A percentile compares a stretch with the other conserved stretches of the same genome.
Evolutionary conservation across 2,329 filamentous ascomycete species (phyloP).

Genomic region (Lithohypha guttulata): DNA sequence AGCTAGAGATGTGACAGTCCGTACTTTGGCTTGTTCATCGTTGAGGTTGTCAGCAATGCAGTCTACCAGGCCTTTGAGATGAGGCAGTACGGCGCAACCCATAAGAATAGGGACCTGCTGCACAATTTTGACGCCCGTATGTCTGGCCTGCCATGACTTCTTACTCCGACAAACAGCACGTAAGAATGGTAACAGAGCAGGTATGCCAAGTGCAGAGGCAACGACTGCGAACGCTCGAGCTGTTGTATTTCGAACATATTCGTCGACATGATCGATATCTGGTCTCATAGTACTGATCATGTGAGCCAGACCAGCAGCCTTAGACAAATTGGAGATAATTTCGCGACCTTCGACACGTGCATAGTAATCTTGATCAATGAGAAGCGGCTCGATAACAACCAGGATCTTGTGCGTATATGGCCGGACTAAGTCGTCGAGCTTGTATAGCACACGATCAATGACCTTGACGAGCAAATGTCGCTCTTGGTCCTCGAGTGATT

Average conservation of each 20-base stretch:
- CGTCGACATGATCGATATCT: constrained; percentile 95
- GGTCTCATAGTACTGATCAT: constrained; percentile 99
- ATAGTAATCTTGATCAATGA: constrained; percentile 99
- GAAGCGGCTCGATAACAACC: constrained; percentile 95
- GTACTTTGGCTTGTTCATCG: constrained; percentile 94
- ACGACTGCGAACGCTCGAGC: constrained; percentile 95
- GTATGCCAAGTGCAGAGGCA: constrained; percentile 89
- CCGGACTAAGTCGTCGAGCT: constrained; percentile 89
- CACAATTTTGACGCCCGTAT: constrained; percentile 98
- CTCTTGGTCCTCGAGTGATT: constrained; percentile 93
- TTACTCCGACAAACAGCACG: constrained; percentile 94
- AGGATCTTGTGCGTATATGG: constrained; percentile 97
- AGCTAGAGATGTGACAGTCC: constrained; percentile 88
- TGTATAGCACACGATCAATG: constrained; percentile 96
- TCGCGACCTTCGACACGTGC: constrained; percentile 95
- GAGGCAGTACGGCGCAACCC: constrained; percentile 91
- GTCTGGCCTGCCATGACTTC: constrained; percentile 96
- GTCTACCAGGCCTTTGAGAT: constrained; percentile 90
- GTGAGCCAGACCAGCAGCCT: constrained; percentile 89
- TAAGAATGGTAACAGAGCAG: constrained; percentile 86
- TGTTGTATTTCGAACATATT: constrained; percentile 96
- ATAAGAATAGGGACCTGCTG: constrained; percentile 98
- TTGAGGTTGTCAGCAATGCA: constrained; percentile 94
- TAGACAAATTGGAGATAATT: constrained; percentile 95
- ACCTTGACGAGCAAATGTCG: constrained; percentile 97